Percentiles rank a stretch among this genome's conserved stretches.
These are phyloP conservation scores for Fraxinus sp. DNA, from an alignment of 305 asterid genomes.

Conservation along the genomic window DNA sequence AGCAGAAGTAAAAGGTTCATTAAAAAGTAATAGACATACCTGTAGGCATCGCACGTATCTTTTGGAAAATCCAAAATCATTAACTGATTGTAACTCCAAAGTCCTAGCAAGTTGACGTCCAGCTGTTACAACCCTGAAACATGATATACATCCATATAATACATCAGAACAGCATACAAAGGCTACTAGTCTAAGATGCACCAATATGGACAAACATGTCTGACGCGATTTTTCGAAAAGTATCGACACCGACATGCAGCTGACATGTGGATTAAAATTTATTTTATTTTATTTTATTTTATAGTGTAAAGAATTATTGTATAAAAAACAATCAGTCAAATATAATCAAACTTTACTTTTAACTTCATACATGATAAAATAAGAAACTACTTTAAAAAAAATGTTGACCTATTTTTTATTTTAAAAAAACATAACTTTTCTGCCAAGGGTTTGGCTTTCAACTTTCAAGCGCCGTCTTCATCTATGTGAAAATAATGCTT, in stretches of 20 bases:
- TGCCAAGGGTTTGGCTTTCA: not conserved
- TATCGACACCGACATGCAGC: not conserved
- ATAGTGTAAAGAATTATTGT: not conserved
- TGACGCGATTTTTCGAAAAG: not conserved
- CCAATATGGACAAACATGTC: not conserved
- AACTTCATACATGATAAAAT: not conserved
- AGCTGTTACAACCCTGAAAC: slow-evolving; percentile 74
- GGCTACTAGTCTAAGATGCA: not conserved
- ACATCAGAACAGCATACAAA: not conserved
- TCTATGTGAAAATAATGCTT: not conserved
- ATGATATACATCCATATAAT: slow-evolving; percentile 7
- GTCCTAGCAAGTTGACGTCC: slow-evolving; percentile 93
- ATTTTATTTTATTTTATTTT: not conserved
- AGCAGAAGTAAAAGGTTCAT: not conserved
- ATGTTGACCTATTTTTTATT: not conserved
- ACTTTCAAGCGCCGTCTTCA: not conserved
- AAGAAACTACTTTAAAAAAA: not conserved
- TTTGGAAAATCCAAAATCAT: slow-evolving; percentile 89
- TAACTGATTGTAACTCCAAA: slow-evolving; percentile 75
- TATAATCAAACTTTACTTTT: not conserved
- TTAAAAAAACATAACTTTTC: not conserved
- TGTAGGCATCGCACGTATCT: slow-evolving; percentile 88
- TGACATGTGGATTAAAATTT: not conserved
- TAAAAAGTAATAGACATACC: slow-evolving; percentile 40
- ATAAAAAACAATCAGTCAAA: not conserved